These are phyloP conservation scores for Colletotrichum paranaense DNA, from an alignment of 2,329 filamentous ascomycete genomes.

Conservation along the genomic window DNA sequence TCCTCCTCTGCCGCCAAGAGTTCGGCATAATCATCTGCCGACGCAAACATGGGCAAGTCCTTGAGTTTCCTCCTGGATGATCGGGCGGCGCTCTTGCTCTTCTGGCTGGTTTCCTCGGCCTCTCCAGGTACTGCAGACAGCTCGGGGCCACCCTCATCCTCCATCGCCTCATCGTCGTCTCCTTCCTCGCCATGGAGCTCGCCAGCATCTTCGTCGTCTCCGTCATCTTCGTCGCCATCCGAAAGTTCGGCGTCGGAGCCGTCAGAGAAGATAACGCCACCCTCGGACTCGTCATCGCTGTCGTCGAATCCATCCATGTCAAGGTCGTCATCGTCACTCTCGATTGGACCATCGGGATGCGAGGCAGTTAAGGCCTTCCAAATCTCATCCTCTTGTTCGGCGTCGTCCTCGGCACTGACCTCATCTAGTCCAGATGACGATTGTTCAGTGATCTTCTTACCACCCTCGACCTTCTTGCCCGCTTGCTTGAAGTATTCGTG, in stretches of 20 bases:
- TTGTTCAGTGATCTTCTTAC: slow-evolving; percentile 66
- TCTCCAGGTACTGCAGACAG: not conserved
- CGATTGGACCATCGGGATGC: slow-evolving; percentile 79
- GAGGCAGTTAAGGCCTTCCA: slow-evolving; percentile 91
- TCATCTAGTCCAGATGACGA: slow-evolving; percentile 53
- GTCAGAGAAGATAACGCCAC: slow-evolving; percentile 40
- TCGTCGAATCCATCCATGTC: slow-evolving; percentile 61
- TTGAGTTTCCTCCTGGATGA: slow-evolving; percentile 87
- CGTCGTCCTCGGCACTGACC: slow-evolving; percentile 59
- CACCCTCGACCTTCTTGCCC: slow-evolving; percentile 69
- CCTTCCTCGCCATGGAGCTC: slow-evolving; percentile 62
- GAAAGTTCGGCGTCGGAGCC: slow-evolving; percentile 58
- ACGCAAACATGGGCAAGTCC: slow-evolving; percentile 91
- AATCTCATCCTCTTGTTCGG: slow-evolving; percentile 79
- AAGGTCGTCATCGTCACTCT: slow-evolving; percentile 67
- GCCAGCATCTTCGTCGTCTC: slow-evolving; percentile 48
- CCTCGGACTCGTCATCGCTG: slow-evolving; percentile 42
- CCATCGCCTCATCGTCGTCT: slow-evolving; percentile 60
- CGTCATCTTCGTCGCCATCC: slow-evolving; percentile 53
- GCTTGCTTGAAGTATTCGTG: slow-evolving; percentile 92
- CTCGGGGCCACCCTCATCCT: slow-evolving; percentile 26
- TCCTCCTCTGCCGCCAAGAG: slow-evolving; percentile 83
- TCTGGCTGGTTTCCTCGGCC: slow-evolving; percentile 46
- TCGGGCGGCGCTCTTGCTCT: slow-evolving; percentile 55
- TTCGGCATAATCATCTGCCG: slow-evolving; percentile 91